phyloP scores from a whole-genome alignment of 2,329 filamentous ascomycete genomes.

The Pezicula carpinea region DNA sequence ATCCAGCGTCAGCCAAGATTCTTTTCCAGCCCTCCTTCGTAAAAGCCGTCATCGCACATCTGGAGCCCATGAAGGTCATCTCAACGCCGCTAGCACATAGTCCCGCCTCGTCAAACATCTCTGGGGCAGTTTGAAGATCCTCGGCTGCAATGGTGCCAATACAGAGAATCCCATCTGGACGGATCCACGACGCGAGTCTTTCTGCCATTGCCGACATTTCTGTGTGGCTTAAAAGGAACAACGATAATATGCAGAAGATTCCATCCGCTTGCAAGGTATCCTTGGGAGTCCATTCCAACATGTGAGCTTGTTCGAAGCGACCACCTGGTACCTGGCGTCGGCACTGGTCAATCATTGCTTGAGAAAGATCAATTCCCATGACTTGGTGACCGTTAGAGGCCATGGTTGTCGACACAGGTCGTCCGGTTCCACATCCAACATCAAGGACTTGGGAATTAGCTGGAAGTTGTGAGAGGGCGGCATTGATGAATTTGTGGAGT shows the following conservation, averaged over 20 bases:
- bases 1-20: background rate
- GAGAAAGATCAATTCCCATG: slow-evolving; percentile 25
- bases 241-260: too few species aligned
- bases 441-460: slow-evolving; percentile 19
- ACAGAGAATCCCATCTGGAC: too few species aligned
- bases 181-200: too few species aligned
- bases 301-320: too few species aligned
- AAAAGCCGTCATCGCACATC: background rate
- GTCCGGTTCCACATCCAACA: slow-evolving; percentile 30
- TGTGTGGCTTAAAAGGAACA: too few species aligned
- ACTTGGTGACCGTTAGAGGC: slow-evolving; percentile 24
- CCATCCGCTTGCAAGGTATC: too few species aligned
- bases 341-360: slow-evolving; percentile 23
- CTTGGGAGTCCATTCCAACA: too few species aligned
- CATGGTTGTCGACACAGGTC: slow-evolving; percentile 24
- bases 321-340: too few species aligned
- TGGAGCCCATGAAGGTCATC: background rate
- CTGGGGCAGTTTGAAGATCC: background rate
- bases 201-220: too few species aligned
- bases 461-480: background rate
- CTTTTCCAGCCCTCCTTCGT: background rate
- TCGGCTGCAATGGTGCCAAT: background rate
- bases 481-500: background rate
- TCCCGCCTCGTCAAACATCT: background rate
- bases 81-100: background rate